These are phyloP conservation scores for Verticillium isaacii DNA, from an alignment of 2,329 filamentous ascomycete genomes.

Conservation along the genomic window DNA sequence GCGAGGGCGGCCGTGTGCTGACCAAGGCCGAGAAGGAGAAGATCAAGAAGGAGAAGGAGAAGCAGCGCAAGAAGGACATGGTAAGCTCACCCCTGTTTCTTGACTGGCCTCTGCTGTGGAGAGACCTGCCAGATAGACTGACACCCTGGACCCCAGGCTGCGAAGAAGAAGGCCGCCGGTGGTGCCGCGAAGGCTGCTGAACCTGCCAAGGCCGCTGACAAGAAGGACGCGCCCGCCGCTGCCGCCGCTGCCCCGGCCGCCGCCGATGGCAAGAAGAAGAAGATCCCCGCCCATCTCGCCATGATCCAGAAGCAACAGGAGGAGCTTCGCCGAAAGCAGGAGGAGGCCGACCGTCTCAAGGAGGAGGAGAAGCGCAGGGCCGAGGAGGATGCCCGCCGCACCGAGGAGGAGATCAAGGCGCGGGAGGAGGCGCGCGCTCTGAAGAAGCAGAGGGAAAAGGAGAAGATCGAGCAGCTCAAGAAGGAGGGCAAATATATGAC, in stretches of 20 bases:
- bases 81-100: conserved; percentile 35
- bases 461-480: conserved; percentile 81
- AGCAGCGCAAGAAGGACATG: conserved; percentile 98
- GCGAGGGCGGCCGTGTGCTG: conserved; percentile 64
- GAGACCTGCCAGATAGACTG: background rate
- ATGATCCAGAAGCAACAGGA: conserved; percentile 81
- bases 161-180: conserved; percentile 66
- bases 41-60: conserved; percentile 96
- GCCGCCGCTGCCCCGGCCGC: conserved; percentile 24
- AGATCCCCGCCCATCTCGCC: conserved; percentile 70
- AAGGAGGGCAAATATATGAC: conserved; percentile 83
- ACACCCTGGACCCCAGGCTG: conserved; percentile 51
- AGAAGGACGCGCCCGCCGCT: conserved; percentile 40
- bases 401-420: conserved; percentile 63
- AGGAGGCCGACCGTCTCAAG: conserved; percentile 53
- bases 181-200: conserved; percentile 42
- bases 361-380: conserved; percentile 62
- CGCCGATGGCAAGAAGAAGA: conserved; percentile 71
- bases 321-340: conserved; percentile 60
- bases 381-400: conserved; percentile 60
- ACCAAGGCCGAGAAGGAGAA: conserved; percentile 99
- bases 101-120: too few species aligned
- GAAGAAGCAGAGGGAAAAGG: conserved; percentile 84
- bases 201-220: conserved; percentile 46
- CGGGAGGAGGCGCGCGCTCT: conserved; percentile 69